Conservation (phyloP, 2,329 filamentous ascomycete genomes). For the Talaromyces verruculosus region DNA sequence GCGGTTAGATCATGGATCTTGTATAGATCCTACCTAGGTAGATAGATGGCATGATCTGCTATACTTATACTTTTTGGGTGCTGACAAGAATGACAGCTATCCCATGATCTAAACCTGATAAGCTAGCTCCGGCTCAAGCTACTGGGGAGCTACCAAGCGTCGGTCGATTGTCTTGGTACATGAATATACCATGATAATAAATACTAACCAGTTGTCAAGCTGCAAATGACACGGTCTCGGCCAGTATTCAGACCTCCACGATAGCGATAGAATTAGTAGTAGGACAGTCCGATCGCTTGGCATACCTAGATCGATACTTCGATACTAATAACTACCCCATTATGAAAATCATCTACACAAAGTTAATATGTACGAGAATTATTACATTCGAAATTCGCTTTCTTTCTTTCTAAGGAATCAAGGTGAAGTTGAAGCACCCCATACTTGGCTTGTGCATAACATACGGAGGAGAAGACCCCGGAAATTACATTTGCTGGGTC, state of each 20-base stretch:
- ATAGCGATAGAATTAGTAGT: not conserved
- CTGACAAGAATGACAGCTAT: not conserved
- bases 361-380: not conserved
- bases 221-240: not conserved
- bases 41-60: too few species aligned
- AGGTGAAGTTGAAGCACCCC: not conserved
- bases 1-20: not conserved
- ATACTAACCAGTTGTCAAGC: too few species aligned
- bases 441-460: not conserved
- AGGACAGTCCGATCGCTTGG: not conserved
- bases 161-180: too few species aligned
- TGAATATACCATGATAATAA: too few species aligned
- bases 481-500: not conserved
- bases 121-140: not conserved
- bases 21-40: too few species aligned
- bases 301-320: not conserved
- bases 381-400: not conserved
- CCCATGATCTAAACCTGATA: not conserved
- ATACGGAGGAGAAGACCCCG: constrained; percentile 1
- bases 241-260: too few species aligned
- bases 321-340: not conserved
- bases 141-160: too few species aligned
- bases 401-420: too few species aligned
- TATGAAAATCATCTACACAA: not conserved
- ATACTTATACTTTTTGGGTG: not conserved